Evolutionary conservation across 176 grass and related monocot species (phyloP).

Genomic region (Hyparrhenia diplandra): DNA sequence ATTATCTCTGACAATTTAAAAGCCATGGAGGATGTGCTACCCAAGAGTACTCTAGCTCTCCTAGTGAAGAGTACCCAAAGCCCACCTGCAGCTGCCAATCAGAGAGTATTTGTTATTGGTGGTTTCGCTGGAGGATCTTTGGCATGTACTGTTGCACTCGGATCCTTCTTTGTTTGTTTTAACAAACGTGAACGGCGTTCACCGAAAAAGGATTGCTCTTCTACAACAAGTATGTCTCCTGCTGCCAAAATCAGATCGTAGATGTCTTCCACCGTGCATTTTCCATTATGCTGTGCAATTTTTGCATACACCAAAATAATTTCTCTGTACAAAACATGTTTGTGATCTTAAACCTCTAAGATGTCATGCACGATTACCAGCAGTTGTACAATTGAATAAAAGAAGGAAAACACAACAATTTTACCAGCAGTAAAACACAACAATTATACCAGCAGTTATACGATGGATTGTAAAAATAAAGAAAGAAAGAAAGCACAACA

Average conservation of each 20-base stretch:
- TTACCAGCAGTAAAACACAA: no score
- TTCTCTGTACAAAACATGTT: neutral
- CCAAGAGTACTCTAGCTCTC: conserved; percentile 20
- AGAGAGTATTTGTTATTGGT: conserved; percentile 32
- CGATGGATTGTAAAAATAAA: neutral
- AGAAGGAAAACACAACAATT: neutral
- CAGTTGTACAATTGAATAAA: neutral
- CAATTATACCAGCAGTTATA: no score
- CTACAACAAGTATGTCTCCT: conserved; percentile 51
- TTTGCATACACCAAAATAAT: neutral
- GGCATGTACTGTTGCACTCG: conserved; percentile 50
- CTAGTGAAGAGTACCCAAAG: conserved; percentile 17
- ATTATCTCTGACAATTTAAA: conserved; percentile 29
- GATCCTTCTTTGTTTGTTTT: conserved; percentile 50
- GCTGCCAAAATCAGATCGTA: conserved; percentile 14
- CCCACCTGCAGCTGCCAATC: conserved; percentile 19
- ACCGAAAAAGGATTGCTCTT: conserved; percentile 39
- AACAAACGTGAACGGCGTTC: conserved; percentile 42
- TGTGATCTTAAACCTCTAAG: neutral
- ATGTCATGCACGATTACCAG: neutral
- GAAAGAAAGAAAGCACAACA: neutral
- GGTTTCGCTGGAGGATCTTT: conserved; percentile 59
- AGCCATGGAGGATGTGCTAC: conserved; percentile 40
- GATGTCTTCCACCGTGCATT: conserved; percentile 2
- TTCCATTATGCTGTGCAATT: neutral